phyloP scores from a whole-genome alignment of 257 asterid genomes.

The Solanum peruvianum region DNA sequence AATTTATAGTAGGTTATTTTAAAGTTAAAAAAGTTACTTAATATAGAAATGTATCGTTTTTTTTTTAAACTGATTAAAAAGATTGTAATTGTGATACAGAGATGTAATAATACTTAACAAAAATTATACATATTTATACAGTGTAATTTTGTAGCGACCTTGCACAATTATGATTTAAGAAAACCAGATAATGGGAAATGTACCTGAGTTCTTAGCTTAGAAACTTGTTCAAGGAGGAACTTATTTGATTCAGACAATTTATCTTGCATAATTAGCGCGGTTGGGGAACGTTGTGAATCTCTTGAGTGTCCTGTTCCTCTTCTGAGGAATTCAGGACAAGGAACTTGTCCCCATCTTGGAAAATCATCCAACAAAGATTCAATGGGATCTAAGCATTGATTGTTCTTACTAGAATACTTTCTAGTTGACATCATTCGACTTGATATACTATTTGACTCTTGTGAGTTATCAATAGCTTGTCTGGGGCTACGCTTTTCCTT shows the following conservation, averaged over 20 bases:
- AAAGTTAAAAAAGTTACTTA: no score
- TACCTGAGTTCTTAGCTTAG: slow-evolving; percentile 27
- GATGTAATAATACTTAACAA: no score
- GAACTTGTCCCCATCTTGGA: slow-evolving; percentile 38
- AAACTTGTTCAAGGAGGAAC: slow-evolving; percentile 19
- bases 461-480: slow-evolving; percentile 1
- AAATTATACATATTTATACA: background rate
- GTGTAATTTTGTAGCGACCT: background rate
- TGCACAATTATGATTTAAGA: background rate
- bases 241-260: slow-evolving; percentile 7
- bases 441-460: slow-evolving; percentile 6
- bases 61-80: no score
- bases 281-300: background rate
- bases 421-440: slow-evolving; percentile 13
- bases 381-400: background rate
- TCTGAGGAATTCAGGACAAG: slow-evolving; percentile 27
- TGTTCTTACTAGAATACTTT: slow-evolving; percentile 6
- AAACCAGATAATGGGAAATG: background rate
- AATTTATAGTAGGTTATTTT: no score
- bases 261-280: background rate
- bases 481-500: slow-evolving; percentile 13
- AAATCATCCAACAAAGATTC: slow-evolving; percentile 4
- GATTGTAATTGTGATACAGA: no score
- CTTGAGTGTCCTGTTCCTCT: background rate
- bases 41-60: no score